Percentiles rank a stretch among this genome's conserved stretches.
These are phyloP conservation scores for Penicillium olsonii DNA, from an alignment of 2,329 filamentous ascomycete species.

Conservation along the genomic window DNA sequence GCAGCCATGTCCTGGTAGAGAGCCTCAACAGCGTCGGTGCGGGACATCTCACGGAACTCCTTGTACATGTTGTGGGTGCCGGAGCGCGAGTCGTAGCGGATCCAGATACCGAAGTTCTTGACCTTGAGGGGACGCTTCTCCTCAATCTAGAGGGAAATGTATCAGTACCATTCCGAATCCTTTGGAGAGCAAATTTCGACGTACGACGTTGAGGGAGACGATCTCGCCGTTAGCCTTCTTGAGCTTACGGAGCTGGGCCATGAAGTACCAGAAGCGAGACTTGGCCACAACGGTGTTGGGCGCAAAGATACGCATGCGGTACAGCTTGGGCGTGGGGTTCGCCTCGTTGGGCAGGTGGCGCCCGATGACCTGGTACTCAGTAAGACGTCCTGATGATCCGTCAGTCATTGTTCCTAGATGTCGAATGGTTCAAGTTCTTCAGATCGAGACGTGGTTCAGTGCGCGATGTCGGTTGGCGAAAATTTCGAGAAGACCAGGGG, in stretches of 20 bases:
- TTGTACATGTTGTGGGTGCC: constrained; percentile 99
- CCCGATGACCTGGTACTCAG: constrained; percentile 99
- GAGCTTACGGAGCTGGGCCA: constrained; percentile 98
- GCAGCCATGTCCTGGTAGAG: constrained; percentile 99
- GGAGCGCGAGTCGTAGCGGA: constrained; percentile 99
- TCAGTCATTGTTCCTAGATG: constrained; percentile 30
- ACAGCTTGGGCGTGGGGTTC: constrained; percentile 96
- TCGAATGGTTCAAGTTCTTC: constrained; percentile 4
- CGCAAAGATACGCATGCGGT: constrained; percentile 99
- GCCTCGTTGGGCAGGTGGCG: constrained; percentile 97
- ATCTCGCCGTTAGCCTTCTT: constrained; percentile 99
- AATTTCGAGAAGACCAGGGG: constrained; percentile 7
- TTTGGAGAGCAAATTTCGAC: constrained; percentile 38
- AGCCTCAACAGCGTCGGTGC: constrained; percentile 91
- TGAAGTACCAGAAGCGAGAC: constrained; percentile 99
- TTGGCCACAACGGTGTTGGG: constrained; percentile 98
- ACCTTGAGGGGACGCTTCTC: constrained; percentile 99
- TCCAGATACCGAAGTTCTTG: constrained; percentile 99
- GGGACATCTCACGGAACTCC: constrained; percentile 99
- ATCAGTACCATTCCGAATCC: constrained; percentile 15
- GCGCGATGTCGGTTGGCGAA: constrained; percentile 16
- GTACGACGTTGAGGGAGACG: constrained; percentile 91
- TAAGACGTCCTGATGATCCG: constrained; percentile 81
- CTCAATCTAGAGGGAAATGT: constrained; percentile 66
- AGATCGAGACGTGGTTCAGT: constrained; percentile 14